These are phyloP conservation scores for Gaeumannomyces tritici DNA, from an alignment of 2,329 filamentous ascomycete genomes.

Conservation along the genomic window DNA sequence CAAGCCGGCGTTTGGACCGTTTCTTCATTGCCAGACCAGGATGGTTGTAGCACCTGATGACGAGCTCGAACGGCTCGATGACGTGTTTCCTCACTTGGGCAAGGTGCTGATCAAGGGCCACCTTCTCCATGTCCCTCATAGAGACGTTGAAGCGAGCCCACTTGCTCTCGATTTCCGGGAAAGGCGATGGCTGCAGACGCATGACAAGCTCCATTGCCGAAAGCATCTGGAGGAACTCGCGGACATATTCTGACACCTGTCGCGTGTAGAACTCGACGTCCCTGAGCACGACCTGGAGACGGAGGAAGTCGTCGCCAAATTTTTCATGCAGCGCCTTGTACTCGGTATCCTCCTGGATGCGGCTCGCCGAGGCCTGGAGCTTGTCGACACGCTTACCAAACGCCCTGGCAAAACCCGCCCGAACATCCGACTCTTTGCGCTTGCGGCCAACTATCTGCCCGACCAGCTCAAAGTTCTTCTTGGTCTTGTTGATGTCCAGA, in stretches of 20 bases:
- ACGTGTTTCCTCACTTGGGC: constrained; percentile 68
- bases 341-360: constrained; percentile 65
- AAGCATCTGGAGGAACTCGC: constrained; percentile 71
- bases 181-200: constrained; percentile 58
- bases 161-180: constrained; percentile 83
- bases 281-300: constrained; percentile 82
- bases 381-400: constrained; percentile 87
- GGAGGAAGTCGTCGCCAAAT: constrained; percentile 86
- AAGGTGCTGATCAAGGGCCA: constrained; percentile 70
- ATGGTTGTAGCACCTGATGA: constrained; percentile 53
- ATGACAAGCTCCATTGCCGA: constrained; percentile 77
- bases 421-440: constrained; percentile 80
- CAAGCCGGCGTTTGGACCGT: constrained; percentile 81
- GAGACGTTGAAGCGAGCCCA: constrained; percentile 87
- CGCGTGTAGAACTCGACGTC: constrained; percentile 90
- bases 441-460: constrained; percentile 80
- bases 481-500: constrained; percentile 86
- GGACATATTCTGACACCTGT: constrained; percentile 70
- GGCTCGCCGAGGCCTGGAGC: constrained; percentile 53
- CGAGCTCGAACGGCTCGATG: constrained; percentile 52
- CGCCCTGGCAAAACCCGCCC: constrained; percentile 74
- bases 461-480: constrained; percentile 88
- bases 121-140: constrained; percentile 75
- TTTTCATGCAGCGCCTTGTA: constrained; percentile 76
- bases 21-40: constrained; percentile 89